Conservation (phyloP, 306 rosid genomes). For the Luffa acutangula region DNA sequence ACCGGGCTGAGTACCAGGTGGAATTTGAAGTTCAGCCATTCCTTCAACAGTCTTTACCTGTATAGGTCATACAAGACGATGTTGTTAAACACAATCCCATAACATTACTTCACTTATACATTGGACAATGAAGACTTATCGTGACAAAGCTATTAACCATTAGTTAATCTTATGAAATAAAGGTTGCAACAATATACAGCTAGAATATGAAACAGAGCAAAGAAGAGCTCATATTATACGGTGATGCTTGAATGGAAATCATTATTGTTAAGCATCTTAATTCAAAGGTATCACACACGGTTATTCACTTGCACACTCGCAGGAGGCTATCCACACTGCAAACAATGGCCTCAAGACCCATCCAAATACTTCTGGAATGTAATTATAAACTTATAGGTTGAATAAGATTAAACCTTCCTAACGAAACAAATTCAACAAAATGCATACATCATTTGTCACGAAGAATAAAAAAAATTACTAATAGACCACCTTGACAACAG, state of each 20-base stretch:
- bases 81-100: neutral
- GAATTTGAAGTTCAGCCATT: slow-evolving; percentile 56
- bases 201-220: neutral
- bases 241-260: neutral
- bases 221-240: neutral
- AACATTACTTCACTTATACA: neutral
- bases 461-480: slow-evolving; percentile 3
- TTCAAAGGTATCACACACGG: neutral
- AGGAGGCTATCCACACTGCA: neutral
- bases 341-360: neutral
- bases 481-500: slow-evolving; percentile 47
- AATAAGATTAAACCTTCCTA: neutral
- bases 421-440: neutral
- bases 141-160: neutral
- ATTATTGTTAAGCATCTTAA: neutral
- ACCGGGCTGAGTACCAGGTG: slow-evolving; percentile 91
- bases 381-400: neutral
- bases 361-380: neutral
- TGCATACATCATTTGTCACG: neutral
- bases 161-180: neutral
- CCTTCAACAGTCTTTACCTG: slow-evolving; percentile 95
- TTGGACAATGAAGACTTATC: neutral
- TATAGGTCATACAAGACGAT: slow-evolving; percentile 13
- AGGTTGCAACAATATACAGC: neutral
- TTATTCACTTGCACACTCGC: neutral